Conservation (phyloP, 78 protist genomes). For the Ministeria vibrans region DNA sequence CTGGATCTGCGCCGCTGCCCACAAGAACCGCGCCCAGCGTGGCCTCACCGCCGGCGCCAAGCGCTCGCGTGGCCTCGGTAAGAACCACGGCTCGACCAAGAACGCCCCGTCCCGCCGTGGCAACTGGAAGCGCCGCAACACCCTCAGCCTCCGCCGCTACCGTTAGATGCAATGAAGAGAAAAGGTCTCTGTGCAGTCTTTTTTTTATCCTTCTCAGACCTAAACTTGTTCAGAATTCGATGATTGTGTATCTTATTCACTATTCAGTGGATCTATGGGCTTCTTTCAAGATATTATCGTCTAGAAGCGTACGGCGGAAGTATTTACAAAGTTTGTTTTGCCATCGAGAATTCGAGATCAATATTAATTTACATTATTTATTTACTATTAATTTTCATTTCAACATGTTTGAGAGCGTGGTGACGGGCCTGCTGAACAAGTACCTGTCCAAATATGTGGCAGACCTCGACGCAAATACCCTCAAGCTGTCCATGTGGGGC, state of each 20-base stretch:
- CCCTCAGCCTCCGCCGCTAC: constrained; percentile 81
- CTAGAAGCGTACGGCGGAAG: too few relatives aligned
- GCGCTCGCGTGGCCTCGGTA: constrained; percentile 80
- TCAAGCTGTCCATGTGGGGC: constrained; percentile 10
- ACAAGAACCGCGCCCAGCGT: constrained; percentile 92
- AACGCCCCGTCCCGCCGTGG: constrained; percentile 77
- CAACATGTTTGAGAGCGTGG: constrained; percentile 2
- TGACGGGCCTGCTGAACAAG: not conserved
- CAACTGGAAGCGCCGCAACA: constrained; percentile 93
- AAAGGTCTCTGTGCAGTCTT: too few relatives aligned
- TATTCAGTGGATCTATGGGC: too few relatives aligned
- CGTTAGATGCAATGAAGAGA: constrained; percentile 60
- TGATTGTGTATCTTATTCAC: too few relatives aligned
- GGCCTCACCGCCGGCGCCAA: constrained; percentile 98
- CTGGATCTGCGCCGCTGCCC: constrained; percentile 94
- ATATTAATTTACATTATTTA: too few relatives aligned
- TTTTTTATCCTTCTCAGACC: too few relatives aligned
- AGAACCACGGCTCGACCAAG: constrained; percentile 76
- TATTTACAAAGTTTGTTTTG: too few relatives aligned
- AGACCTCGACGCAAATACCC: not conserved
- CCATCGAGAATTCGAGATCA: too few relatives aligned
- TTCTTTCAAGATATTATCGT: too few relatives aligned
- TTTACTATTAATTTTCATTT: too few relatives aligned
- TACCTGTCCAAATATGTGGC: not conserved
- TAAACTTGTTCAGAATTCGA: too few relatives aligned